phyloP scores from a whole-genome alignment of 768 basidiomycete genomes.

The Russula vinacea region DNA sequence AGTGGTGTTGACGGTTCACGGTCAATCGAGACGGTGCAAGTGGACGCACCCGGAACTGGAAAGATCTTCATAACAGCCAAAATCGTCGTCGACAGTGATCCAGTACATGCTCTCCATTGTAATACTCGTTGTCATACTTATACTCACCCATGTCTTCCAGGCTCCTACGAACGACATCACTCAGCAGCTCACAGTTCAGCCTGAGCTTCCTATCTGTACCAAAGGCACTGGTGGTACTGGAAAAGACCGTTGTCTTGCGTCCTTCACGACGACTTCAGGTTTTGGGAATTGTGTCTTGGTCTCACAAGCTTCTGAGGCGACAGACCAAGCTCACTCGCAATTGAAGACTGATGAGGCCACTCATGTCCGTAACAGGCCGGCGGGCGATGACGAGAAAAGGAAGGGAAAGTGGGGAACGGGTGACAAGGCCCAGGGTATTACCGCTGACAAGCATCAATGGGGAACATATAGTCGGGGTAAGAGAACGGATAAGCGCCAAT shows the following conservation, averaged over 20 bases:
- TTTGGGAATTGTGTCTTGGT: constrained; percentile 57
- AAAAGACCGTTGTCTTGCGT: constrained; percentile 49
- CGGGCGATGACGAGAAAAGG: too few relatives aligned
- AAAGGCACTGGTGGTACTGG: constrained; percentile 49
- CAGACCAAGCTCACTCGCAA: too few relatives aligned
- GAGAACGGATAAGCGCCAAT: too few relatives aligned
- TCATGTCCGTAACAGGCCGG: too few relatives aligned
- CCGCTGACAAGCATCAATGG: too few relatives aligned
- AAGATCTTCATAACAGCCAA: constrained; percentile 39
- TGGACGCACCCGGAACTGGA: constrained; percentile 43
- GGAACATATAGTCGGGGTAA: too few relatives aligned
- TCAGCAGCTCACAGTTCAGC: constrained; percentile 42
- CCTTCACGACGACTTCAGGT: constrained; percentile 47
- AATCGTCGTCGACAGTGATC: constrained; percentile 29
- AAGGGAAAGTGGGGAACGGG: too few relatives aligned
- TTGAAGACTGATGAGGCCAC: too few relatives aligned
- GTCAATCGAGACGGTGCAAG: constrained; percentile 34
- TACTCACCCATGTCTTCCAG: constrained; percentile 34
- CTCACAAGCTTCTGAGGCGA: constrained; percentile 30
- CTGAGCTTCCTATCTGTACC: constrained; percentile 49
- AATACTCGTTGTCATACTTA: too few relatives aligned
- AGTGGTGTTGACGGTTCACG: constrained; percentile 48
- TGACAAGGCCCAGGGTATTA: too few relatives aligned
- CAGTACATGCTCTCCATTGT: too few relatives aligned
- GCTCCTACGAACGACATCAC: constrained; percentile 40